Base-by-base conservation (phyloP, 2,329 filamentous ascomycete species). In the Fusarium sublunatum region DNA sequence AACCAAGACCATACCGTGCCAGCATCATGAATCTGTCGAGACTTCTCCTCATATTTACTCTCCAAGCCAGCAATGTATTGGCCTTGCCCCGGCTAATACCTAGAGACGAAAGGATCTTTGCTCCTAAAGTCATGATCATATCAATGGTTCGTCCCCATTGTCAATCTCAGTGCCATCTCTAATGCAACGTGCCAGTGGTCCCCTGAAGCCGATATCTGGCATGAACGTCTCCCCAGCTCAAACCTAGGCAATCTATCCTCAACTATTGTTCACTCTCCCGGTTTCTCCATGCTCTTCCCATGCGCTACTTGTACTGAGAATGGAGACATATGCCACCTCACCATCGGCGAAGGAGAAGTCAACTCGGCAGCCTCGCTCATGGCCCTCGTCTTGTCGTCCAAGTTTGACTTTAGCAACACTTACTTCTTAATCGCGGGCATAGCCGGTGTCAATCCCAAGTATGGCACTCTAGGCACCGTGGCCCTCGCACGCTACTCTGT, bases 341-440 rank as follows among this genome's bases (percentile, higher is more conserved):
- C 86, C 8, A 86, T 87, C 2, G 89, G 89, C 53, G 88, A 89
- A 73, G 81, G 82, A 9, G 89, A 92, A 75, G 91, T 93, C 78
- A 93, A 93, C 72, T 89, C 91, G 0, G 91, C 91, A 0, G 76
- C 83, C 7, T 88, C 88, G 0, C 82, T 91, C 58, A 82, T 82
- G 42, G 85, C 90, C 0, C 79, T 92, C 9, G 78, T 85, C n/a
- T 80, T 88, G 12, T 89, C 86, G 0, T 72, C 78, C 2, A 70
- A 77, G 10, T 91, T 93, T 73, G 82, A 92, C 74, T 80, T 93
- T 11, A 81, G 77, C 2, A 74, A 79, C 43, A 89, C 90, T 1
- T 93, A 93, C 76, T 91, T 92, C 75, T 75, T 93, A 54, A 74
- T 91, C 28, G 86, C 83, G 1, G 91, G 90, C 3, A 92, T 93